Base-by-base conservation (phyloP, 176 grass and related monocot species). In the Urochloa ruziziensis region DNA sequence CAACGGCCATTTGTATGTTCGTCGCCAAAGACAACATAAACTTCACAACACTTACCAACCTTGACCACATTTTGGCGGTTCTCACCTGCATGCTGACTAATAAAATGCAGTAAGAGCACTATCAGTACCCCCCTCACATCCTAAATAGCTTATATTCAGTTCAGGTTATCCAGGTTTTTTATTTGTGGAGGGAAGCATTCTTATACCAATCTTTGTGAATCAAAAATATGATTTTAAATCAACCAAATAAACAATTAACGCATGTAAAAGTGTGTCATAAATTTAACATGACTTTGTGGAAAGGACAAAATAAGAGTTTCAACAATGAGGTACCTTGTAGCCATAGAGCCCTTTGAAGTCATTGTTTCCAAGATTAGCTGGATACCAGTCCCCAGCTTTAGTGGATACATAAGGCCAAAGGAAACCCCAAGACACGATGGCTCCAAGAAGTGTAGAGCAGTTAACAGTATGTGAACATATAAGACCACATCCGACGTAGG, bases 381-480 rank as follows among this genome's bases (percentile, higher is more conserved):
- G 91, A 83, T 97, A 97, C 94, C 94, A 92, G 36, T 92, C 75
- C 62, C 94, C 89, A 47, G 89, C 91, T 89, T 91, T 91, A 27
- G 82, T 90, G 48, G 87, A 74, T 62, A 94, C 85, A 62, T 91
- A 94, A 52, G 94, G 91, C 94, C 94, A 97, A 24, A 97, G 91
- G 44, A 94, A 78, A 80, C 94, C 94, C 94, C 94, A 97, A 34
- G 94, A 97, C 84, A 97, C 73, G 49, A 97, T 89, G 36, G 91
- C 94, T 70, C 94, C 94, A 67, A 97, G 77, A 69, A 97, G 87
- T 70, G 93, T 89, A 40, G 94, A 97, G 47, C 94, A 94, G 40
- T 97, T 97, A 82, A 94, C 94, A 86, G 94, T 92, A 62, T 97
- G 94, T 75, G 91, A 89, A 37, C 91, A 97, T 58, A 97, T 92